Evolutionary conservation across 306 rosid genomes (phyloP).

Genomic region (Ceratonia siliqua): DNA sequence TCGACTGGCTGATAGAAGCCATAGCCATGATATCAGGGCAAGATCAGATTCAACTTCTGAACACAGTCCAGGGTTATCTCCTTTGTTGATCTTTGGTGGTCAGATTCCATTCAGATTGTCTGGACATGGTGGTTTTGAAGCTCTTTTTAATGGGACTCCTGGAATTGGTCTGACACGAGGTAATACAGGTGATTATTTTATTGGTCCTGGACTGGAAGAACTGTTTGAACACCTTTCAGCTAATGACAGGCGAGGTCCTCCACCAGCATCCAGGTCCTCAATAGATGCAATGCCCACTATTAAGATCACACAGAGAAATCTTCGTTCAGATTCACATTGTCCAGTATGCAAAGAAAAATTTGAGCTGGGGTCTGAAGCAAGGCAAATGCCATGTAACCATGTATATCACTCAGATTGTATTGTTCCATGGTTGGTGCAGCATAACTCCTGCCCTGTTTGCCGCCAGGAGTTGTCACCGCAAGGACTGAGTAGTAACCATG

Average conservation of each 20-base stretch:
- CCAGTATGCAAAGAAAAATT: slow-evolving; percentile 56
- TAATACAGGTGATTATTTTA: slow-evolving; percentile 53
- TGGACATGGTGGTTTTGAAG: slow-evolving; percentile 49
- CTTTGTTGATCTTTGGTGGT: slow-evolving; percentile 59
- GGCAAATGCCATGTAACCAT: slow-evolving; percentile 57
- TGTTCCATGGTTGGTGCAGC: slow-evolving; percentile 56
- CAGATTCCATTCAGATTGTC: slow-evolving; percentile 46
- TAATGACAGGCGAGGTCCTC: slow-evolving; percentile 50
- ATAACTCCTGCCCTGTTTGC: slow-evolving; percentile 62
- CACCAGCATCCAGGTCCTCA: slow-evolving; percentile 47
- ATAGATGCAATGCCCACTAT: slow-evolving; percentile 56
- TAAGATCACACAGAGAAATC: slow-evolving; percentile 48
- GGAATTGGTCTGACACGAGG: slow-evolving; percentile 47
- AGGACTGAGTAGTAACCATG: slow-evolving; percentile 29
- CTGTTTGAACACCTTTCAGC: slow-evolving; percentile 52
- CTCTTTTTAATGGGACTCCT: slow-evolving; percentile 47
- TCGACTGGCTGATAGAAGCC: slow-evolving; percentile 48
- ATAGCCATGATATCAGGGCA: slow-evolving; percentile 35
- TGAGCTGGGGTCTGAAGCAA: slow-evolving; percentile 55
- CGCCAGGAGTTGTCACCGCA: slow-evolving; percentile 56
- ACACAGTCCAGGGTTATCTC: slow-evolving; percentile 41
- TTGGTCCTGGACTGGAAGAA: slow-evolving; percentile 60
- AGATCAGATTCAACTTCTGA: slow-evolving; percentile 50
- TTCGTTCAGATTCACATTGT: slow-evolving; percentile 53
- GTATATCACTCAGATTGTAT: too few species aligned